Conservation (phyloP, 441 rosid genomes). For the Breynia disticha region DNA sequence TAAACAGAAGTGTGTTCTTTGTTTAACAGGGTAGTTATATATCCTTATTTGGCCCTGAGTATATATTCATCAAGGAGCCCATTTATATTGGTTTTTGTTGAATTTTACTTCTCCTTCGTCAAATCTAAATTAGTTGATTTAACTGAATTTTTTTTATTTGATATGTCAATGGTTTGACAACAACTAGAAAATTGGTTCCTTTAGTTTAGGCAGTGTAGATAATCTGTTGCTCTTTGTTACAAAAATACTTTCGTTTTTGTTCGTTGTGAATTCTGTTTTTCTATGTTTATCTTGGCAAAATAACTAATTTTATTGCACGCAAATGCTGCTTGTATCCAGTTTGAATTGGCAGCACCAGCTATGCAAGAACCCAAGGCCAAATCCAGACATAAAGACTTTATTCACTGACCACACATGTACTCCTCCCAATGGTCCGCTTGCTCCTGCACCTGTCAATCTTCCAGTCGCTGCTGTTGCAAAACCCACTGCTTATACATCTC, state of each 20-base stretch:
- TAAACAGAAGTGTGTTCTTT: not conserved
- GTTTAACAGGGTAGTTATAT: not conserved
- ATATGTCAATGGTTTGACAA: too few species aligned
- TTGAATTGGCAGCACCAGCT: constrained; percentile 91
- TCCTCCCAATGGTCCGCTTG: constrained; percentile 76
- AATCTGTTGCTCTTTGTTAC: not conserved
- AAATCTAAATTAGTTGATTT: too few species aligned
- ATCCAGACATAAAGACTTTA: constrained; percentile 83
- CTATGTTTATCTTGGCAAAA: constrained; percentile 1
- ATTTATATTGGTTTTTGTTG: too few species aligned
- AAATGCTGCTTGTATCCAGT: constrained; percentile 31
- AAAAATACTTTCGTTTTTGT: not conserved
- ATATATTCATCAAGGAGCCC: not conserved
- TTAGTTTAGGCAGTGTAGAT: too few species aligned
- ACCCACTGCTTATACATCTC: constrained; percentile 58
- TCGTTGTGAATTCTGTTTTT: constrained; percentile 3
- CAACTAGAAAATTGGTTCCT: not conserved
- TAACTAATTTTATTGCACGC: constrained; percentile 1
- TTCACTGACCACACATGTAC: constrained; percentile 78
- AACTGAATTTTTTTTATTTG: too few species aligned
- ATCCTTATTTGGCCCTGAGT: not conserved
- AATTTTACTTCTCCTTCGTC: too few species aligned
- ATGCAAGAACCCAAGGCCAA: constrained; percentile 80
- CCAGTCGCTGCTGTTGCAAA: constrained; percentile 68
- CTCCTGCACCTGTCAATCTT: constrained; percentile 62